These are phyloP conservation scores for Pachysandra terminalis DNA, from an alignment of 164 flowering plant genomes.

Conservation along the genomic window DNA sequence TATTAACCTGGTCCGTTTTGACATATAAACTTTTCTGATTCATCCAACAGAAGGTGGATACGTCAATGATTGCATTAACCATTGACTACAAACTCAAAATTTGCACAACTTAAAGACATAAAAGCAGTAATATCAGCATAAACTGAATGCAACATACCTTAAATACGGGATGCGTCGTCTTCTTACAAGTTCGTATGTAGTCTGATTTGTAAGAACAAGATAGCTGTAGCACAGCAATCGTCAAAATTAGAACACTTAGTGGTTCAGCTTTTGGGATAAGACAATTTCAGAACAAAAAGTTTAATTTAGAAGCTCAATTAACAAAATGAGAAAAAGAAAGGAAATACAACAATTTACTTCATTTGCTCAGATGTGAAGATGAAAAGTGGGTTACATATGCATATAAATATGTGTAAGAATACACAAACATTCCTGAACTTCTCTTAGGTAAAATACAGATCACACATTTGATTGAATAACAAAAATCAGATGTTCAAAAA, in stretches of 20 bases:
- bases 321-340: too few species aligned
- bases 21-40: neutral
- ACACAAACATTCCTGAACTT: too few species aligned
- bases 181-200: conserved; percentile 88
- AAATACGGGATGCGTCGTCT: conserved; percentile 74
- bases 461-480: neutral
- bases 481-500: neutral
- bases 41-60: neutral
- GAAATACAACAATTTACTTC: too few species aligned
- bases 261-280: neutral
- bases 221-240: conserved; percentile 52
- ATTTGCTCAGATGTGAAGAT: too few species aligned
- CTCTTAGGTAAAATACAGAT: neutral
- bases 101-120: too few species aligned
- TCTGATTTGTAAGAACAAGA: conserved; percentile 84
- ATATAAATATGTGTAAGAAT: too few species aligned
- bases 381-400: too few species aligned
- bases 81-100: neutral
- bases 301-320: too few species aligned
- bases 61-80: neutral
- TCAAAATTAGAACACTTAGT: conserved; percentile 2
- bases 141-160: conserved; percentile 36
- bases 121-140: neutral
- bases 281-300: too few species aligned
- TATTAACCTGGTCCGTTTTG: neutral